Evolutionary conservation across 208 protist genomes (phyloP).

Genomic region (Strigomonas culicis): DNA sequence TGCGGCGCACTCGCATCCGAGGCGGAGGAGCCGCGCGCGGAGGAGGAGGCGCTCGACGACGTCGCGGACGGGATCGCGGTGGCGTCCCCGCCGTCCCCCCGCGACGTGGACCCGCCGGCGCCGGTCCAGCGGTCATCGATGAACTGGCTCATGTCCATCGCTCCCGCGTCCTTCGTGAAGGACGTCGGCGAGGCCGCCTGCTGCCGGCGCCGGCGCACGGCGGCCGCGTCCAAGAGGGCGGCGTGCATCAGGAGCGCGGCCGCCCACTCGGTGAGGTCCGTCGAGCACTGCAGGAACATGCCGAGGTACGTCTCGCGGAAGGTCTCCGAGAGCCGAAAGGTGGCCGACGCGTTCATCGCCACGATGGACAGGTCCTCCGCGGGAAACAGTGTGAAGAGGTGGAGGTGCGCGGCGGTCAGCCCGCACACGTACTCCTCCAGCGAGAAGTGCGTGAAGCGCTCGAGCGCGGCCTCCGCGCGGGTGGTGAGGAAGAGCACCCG

Average conservation of each 20-base stretch:
- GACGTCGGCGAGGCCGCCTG: neutral
- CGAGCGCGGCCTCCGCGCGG: constrained; percentile 19
- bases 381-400: constrained; percentile 36
- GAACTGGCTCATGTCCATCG: too few relatives aligned
- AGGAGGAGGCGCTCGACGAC: too few relatives aligned
- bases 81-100: constrained; percentile 4
- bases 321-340: constrained; percentile 24
- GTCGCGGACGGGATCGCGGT: too few relatives aligned
- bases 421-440: constrained; percentile 42
- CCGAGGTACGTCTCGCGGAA: constrained; percentile 33
- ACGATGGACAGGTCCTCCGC: constrained; percentile 33
- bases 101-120: constrained; percentile 9
- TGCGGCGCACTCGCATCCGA: neutral
- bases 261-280: constrained; percentile 38
- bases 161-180: too few relatives aligned
- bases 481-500: too few relatives aligned
- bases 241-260: constrained; percentile 48
- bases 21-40: too few relatives aligned
- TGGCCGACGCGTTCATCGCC: constrained; percentile 21
- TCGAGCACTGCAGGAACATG: constrained; percentile 36
- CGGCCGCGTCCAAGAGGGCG: constrained; percentile 34
- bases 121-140: neutral
- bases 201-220: constrained; percentile 6
- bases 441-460: constrained; percentile 21
- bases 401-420: constrained; percentile 39